Conservation (phyloP, 305 asterid genomes). For the Fraxinus platypoda region DNA sequence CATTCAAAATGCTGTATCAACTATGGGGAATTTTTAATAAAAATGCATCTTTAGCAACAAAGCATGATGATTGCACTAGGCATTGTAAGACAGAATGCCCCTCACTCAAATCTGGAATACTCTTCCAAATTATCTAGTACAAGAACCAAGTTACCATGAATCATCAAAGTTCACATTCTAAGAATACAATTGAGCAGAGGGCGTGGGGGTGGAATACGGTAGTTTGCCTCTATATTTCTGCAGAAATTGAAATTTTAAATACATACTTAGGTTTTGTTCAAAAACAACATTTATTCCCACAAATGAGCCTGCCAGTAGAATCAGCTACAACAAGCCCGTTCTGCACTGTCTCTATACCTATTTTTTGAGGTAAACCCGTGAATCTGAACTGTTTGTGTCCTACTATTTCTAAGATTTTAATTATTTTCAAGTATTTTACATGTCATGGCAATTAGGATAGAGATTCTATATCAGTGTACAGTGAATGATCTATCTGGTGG, state of each 20-base stretch:
- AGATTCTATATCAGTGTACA: background rate
- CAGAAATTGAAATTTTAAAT: background rate
- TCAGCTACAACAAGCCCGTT: background rate
- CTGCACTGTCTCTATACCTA: background rate
- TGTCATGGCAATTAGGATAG: background rate
- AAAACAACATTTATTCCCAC: background rate
- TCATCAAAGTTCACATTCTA: background rate
- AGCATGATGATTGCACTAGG: background rate
- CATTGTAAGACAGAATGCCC: background rate
- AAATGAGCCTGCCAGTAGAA: background rate
- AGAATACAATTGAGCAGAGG: background rate
- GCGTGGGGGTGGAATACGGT: background rate
- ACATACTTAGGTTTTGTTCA: background rate
- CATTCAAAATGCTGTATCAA: conserved; percentile 3
- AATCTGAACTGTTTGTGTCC: background rate
- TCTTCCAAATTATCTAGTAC: background rate
- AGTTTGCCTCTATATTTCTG: background rate
- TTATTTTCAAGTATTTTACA: background rate
- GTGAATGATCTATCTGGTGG: background rate
- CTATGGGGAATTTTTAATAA: background rate
- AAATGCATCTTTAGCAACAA: background rate
- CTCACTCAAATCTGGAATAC: background rate
- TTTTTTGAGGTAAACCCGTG: background rate
- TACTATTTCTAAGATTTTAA: background rate
- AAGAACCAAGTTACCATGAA: background rate